Conservation (phyloP, 1,139 yeast species). For the Fermentozyma sake region DNA sequence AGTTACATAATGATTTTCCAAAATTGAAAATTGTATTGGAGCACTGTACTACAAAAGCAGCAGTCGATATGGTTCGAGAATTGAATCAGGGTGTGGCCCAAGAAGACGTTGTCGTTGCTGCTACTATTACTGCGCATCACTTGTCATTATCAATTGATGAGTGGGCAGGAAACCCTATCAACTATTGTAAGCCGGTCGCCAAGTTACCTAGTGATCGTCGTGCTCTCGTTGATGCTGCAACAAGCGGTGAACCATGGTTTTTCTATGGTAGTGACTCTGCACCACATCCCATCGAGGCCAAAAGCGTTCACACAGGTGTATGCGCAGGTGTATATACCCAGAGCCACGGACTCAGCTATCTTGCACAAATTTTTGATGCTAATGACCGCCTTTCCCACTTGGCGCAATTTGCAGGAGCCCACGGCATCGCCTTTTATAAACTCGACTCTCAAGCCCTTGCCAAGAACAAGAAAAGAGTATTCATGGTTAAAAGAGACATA, state of each 20-base stretch:
- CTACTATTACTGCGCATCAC: conserved; percentile 95
- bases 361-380: conserved; percentile 81
- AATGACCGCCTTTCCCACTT: conserved; percentile 60
- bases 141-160: conserved; percentile 80
- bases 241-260: conserved; percentile 87
- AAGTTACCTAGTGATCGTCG: conserved; percentile 80
- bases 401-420: conserved; percentile 68
- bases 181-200: conserved; percentile 97
- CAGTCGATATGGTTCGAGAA: conserved; percentile 68
- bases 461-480: conserved; percentile 34
- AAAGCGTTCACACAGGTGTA: conserved; percentile 74
- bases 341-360: conserved; percentile 71
- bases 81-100: conserved; percentile 54
- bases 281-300: conserved; percentile 83
- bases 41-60: conserved; percentile 91
- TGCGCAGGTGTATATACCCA: conserved; percentile 98
- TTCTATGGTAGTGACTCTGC: conserved; percentile 98
- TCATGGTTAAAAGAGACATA: conserved; percentile 45
- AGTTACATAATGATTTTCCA: conserved; percentile 81
- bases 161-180: conserved; percentile 96
- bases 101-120: conserved; percentile 64
- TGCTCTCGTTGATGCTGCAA: conserved; percentile 82
- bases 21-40: conserved; percentile 81
- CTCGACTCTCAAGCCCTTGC: conserved; percentile 30
- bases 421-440: conserved; percentile 69